Evolutionary conservation across 345 rosid species (phyloP).

Genomic region (Boechera retrofracta): DNA sequence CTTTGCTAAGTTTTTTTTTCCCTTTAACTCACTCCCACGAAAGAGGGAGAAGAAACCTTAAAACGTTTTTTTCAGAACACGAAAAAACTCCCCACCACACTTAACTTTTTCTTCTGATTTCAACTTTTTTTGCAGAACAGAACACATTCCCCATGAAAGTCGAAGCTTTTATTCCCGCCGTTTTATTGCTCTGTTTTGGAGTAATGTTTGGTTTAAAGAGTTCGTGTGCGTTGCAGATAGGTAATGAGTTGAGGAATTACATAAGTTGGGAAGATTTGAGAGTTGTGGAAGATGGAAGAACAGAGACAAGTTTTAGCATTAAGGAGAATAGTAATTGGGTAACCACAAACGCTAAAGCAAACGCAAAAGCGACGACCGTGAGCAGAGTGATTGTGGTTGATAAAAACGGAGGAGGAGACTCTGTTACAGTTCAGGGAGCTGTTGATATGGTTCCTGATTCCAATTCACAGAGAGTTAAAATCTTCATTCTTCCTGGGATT

Average conservation of each 20-base stretch:
- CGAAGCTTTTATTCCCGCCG: slow-evolving; percentile 28
- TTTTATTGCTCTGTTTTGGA: slow-evolving; percentile 34
- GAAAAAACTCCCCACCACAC: slow-evolving; percentile 25
- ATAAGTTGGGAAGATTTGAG: slow-evolving; percentile 84
- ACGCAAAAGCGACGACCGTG: slow-evolving; percentile 10
- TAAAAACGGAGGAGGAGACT: slow-evolving; percentile 68
- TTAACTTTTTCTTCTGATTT: slow-evolving; percentile 21
- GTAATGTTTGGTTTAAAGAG: not conserved
- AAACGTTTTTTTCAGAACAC: slow-evolving; percentile 31
- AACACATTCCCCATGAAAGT: slow-evolving; percentile 38
- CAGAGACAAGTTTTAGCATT: slow-evolving; percentile 4
- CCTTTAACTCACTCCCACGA: slow-evolving; percentile 25
- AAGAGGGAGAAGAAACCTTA: slow-evolving; percentile 25
- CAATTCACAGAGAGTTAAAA: slow-evolving; percentile 75
- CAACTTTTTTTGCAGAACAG: slow-evolving; percentile 3
- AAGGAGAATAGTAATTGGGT: slow-evolving; percentile 32
- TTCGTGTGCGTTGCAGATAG: slow-evolving; percentile 32
- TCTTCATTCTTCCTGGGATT: slow-evolving; percentile 76
- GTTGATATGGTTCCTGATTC: slow-evolving; percentile 71
- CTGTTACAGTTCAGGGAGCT: slow-evolving; percentile 86
- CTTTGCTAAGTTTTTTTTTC: slow-evolving; percentile 30
- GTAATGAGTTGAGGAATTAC: slow-evolving; percentile 37
- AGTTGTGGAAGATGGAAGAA: slow-evolving; percentile 45
- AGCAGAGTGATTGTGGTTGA: slow-evolving; percentile 73
- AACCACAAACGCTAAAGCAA: slow-evolving; percentile 20